A percentile compares a stretch with the other conserved stretches of the same genome.
phyloP scores from a whole-genome alignment of 805 yeast genomes.

The Blastobotrys chiropterorum region DNA sequence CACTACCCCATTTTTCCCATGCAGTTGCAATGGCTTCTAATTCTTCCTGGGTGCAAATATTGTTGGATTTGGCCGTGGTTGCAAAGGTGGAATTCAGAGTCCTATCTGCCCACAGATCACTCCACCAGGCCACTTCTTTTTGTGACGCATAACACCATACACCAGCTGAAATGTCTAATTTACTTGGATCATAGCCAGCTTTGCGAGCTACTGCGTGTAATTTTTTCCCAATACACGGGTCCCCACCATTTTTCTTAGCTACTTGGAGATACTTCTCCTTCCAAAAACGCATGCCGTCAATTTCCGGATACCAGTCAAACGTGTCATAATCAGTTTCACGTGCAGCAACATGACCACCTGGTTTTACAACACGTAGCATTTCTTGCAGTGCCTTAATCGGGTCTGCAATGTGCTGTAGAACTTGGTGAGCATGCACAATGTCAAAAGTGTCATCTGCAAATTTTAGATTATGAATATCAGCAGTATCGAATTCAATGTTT shows the following conservation, averaged over 20 bases:
- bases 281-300: conserved; percentile 13
- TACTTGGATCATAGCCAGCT: conserved; percentile 16
- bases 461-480: conserved; percentile 31
- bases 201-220: conserved; percentile 13
- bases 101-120: conserved; percentile 21
- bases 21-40: conserved; percentile 14
- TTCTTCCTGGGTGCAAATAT: conserved; percentile 12
- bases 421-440: conserved; percentile 37
- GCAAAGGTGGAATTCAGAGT: conserved; percentile 17
- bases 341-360: conserved; percentile 32
- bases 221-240: conserved; percentile 20
- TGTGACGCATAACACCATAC: conserved; percentile 20
- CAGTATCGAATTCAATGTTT: conserved; percentile 27
- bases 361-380: conserved; percentile 34
- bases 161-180: conserved; percentile 8
- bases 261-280: conserved; percentile 10
- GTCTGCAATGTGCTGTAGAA: conserved; percentile 33
- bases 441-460: conserved; percentile 36
- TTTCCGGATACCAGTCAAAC: conserved; percentile 19
- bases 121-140: conserved; percentile 19
- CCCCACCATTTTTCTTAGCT: conserved; percentile 19
- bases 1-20: conserved; percentile 17
- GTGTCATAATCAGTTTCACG: conserved; percentile 30
- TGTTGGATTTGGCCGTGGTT: conserved; percentile 8
- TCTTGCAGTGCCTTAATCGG: conserved; percentile 33